A percentile compares a stretch with the other conserved stretches of the same genome.
Conservation (phyloP, 495 filamentous ascomycete species). For the Aspergillus biplanus region DNA sequence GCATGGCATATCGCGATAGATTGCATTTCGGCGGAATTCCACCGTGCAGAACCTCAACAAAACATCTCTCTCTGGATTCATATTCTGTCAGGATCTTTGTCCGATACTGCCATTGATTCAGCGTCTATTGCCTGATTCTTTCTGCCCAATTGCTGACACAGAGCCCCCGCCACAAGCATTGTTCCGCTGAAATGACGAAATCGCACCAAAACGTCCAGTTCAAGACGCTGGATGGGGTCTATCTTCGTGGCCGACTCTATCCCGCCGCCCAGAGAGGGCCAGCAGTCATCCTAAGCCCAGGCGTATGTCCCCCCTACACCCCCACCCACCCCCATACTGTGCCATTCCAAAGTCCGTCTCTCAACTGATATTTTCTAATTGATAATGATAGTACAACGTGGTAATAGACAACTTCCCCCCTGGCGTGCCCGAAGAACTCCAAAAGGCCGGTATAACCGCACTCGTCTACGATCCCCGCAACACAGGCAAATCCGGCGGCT, state of each 20-base stretch:
- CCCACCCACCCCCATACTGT: too few relatives aligned
- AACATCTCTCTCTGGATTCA: background rate
- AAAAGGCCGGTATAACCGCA: background rate
- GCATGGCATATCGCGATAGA: background rate
- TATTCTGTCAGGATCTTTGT: background rate
- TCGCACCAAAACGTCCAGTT: background rate
- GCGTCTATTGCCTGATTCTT: background rate
- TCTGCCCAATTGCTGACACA: background rate
- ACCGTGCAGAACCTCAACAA: background rate
- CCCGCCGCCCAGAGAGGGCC: background rate
- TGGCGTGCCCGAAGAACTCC: background rate
- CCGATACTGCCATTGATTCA: background rate
- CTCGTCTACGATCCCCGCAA: background rate
- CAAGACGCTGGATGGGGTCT: background rate
- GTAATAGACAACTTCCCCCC: background rate
- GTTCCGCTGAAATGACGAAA: background rate
- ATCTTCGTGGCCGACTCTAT: slow-evolving; percentile 3
- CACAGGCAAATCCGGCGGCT: slow-evolving; percentile 3
- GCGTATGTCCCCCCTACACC: too few relatives aligned
- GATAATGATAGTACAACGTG: background rate
- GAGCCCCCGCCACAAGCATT: background rate
- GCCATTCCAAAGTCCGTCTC: too few relatives aligned
- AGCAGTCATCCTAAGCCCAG: background rate
- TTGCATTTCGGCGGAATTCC: background rate
- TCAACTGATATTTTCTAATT: background rate